These are phyloP conservation scores for Schwanniomyces vanrijiae DNA, from an alignment of 805 yeast genomes.

Conservation along the genomic window DNA sequence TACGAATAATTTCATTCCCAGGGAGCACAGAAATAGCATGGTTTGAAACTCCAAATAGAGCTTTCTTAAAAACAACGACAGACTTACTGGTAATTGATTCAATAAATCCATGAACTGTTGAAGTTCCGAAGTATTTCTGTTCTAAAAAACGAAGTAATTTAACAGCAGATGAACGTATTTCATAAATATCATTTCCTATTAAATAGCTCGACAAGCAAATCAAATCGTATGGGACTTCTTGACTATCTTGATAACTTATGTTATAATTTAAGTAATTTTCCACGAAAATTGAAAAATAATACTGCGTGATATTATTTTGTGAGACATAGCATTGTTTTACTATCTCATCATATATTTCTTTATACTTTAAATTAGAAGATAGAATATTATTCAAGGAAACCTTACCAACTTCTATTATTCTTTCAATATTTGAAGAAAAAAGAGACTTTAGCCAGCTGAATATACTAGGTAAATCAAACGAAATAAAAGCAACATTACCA, in stretches of 20 bases:
- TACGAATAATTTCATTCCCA: slow-evolving; percentile 58
- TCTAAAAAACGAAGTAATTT: slow-evolving; percentile 70
- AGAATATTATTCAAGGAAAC: slow-evolving; percentile 71
- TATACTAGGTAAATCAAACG: slow-evolving; percentile 69
- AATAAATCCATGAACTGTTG: slow-evolving; percentile 53
- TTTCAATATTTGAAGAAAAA: slow-evolving; percentile 57
- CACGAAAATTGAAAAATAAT: slow-evolving; percentile 71
- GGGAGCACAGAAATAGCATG: slow-evolving; percentile 62
- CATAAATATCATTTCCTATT: slow-evolving; percentile 68
- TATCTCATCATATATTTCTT: slow-evolving; percentile 56
- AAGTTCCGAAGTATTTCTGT: slow-evolving; percentile 40
- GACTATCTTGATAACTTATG: slow-evolving; percentile 26
- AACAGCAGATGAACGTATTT: slow-evolving; percentile 72
- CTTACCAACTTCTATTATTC: slow-evolving; percentile 61
- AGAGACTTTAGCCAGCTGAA: slow-evolving; percentile 81
- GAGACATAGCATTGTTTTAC: slow-evolving; percentile 70
- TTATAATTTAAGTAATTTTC: slow-evolving; percentile 48
- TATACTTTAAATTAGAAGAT: slow-evolving; percentile 53
- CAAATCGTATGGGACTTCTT: slow-evolving; percentile 59
- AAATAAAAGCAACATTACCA: slow-evolving; percentile 51
- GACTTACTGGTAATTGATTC: slow-evolving; percentile 75
- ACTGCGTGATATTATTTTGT: slow-evolving; percentile 54
- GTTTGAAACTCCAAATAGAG: slow-evolving; percentile 75
- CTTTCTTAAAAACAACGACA: slow-evolving; percentile 82
- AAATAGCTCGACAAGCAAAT: slow-evolving; percentile 77